These are phyloP conservation scores for Teratosphaeria viscida DNA, from an alignment of 2,329 filamentous ascomycete genomes.

Conservation along the genomic window DNA sequence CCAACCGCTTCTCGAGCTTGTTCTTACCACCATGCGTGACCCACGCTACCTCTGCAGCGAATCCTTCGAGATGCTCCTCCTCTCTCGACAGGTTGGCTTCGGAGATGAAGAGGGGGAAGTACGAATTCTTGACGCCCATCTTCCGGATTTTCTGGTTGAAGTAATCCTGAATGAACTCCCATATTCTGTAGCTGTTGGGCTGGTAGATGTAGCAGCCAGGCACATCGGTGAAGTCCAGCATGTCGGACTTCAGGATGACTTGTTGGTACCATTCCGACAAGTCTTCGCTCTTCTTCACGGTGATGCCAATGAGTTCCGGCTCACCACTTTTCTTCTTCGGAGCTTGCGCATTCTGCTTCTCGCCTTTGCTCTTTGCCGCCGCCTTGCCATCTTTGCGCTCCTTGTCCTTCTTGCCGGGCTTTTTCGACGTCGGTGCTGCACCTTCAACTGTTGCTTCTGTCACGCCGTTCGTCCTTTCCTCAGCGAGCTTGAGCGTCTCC, in stretches of 20 bases:
- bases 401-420: constrained; percentile 25
- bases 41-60: constrained; percentile 86
- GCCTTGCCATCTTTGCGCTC: constrained; percentile 25
- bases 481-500: background rate
- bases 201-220: constrained; percentile 94
- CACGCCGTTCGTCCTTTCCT: background rate
- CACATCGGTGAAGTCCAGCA: constrained; percentile 97
- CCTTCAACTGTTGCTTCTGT: constrained; percentile 12
- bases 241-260: constrained; percentile 89
- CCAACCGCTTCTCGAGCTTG: constrained; percentile 72
- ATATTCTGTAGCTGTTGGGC: constrained; percentile 56
- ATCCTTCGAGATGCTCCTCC: constrained; percentile 97
- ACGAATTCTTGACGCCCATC: constrained; percentile 88
- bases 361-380: constrained; percentile 17
- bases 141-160: constrained; percentile 65
- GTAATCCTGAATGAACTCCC: constrained; percentile 53
- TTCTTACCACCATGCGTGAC: constrained; percentile 85
- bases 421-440: constrained; percentile 2
- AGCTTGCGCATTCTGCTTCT: constrained; percentile 15
- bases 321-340: constrained; percentile 42
- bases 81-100: constrained; percentile 75
- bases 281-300: constrained; percentile 72
- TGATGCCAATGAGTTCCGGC: constrained; percentile 71
- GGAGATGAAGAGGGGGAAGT: constrained; percentile 93
- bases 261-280: constrained; percentile 97